Evolutionary conservation across 192 early-diverging fungal genomes (phyloP), one percentile per base, ranked within the genome.

Genomic region (Linnemannia exigua): DNA sequence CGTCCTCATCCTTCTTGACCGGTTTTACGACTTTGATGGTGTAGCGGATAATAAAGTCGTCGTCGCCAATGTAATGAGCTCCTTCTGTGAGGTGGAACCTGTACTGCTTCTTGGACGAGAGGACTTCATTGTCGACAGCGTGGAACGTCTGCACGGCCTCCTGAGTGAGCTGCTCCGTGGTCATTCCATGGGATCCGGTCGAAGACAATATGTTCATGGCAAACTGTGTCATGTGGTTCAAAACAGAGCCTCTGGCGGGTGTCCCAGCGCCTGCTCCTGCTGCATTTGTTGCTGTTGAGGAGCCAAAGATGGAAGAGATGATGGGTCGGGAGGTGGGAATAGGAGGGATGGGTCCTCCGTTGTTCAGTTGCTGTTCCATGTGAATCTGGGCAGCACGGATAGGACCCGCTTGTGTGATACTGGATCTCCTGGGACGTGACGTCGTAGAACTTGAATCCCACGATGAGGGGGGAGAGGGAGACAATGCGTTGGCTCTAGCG

Each of bases 1-100:
- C 17, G 3, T 12, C 54, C 25, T 28, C 22, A 2, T 28, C 58
- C 7, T 54, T 28, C 9, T 48, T 12, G 50, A 20, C 9, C 3
- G 25, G 37, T 15, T 72, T n/a, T 14, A n/a, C 46, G 15, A 15
- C n/a, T 20, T 46, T 47, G 19, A 86, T 61, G 14, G 84, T 80
- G 70, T 80, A 86, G 3, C 70, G 78, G 66, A 80, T 73, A 28
- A 86, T 69, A 68, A 86, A 86, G 44, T 75, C 78, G 28, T 77
- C 66, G 35, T 86, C 84, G 25, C 84, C 84, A 7, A 80, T 33
- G 48, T 58, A 80, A 36, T 86, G 84, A 41, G 25, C 28, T 15
- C 84, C 84, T 35, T 76, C 70, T 7, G 77, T 41, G 31, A 86
- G 51, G 0, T 16, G 28, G 47, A 86, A 76, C 61, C 77, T 80